phyloP scores from a whole-genome alignment of 805 yeast genomes.

The Lachancea nothofagi region DNA sequence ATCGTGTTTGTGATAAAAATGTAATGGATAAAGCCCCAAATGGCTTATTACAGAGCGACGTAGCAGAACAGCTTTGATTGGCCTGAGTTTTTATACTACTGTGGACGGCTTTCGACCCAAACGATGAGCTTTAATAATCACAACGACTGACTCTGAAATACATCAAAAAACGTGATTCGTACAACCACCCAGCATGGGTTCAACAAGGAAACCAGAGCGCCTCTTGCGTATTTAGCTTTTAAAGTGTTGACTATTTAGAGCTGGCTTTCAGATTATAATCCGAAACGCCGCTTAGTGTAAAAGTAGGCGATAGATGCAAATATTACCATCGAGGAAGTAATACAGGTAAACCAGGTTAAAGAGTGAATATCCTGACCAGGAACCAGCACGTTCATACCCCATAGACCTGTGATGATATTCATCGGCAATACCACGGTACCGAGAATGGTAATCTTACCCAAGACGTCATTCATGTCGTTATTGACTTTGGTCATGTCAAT shows the following conservation, averaged over 20 bases:
- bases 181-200: neutral
- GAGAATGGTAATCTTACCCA: conserved; percentile 85
- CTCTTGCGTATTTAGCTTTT: neutral
- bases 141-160: too few species aligned
- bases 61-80: neutral
- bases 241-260: neutral
- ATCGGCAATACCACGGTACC: conserved; percentile 95
- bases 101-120: neutral
- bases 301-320: conserved; percentile 44
- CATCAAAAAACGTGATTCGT: too few species aligned
- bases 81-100: neutral
- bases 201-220: neutral
- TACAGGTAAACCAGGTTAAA: conserved; percentile 60
- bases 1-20: too few species aligned
- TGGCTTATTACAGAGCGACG: too few species aligned
- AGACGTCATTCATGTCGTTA: conserved; percentile 93
- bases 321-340: conserved; percentile 40
- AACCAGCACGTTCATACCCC: conserved; percentile 98
- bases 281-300: conserved; percentile 44
- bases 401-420: conserved; percentile 91
- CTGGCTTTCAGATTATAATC: conserved; percentile 20
- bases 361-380: conserved; percentile 80
- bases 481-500: conserved; percentile 97
- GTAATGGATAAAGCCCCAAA: neutral
- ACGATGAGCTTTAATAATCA: too few species aligned